Base-by-base conservation (phyloP, 306 rosid species). In the Datisca glomerata region DNA sequence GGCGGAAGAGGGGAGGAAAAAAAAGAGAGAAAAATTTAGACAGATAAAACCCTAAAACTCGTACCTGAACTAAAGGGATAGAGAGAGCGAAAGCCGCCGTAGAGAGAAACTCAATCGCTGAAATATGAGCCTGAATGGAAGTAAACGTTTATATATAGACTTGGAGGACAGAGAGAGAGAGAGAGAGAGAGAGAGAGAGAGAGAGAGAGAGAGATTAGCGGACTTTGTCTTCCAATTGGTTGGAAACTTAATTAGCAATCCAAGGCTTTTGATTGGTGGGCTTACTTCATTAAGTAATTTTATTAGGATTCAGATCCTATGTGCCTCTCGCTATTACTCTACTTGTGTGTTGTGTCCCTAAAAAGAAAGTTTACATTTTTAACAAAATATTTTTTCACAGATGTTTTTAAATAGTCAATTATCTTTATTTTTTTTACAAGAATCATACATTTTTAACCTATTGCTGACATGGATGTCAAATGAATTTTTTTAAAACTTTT, bases 151-250 rank as follows among this genome's bases (percentile, higher is more conserved):
- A 43, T 44, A 15, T 33, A 51, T 2, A n/a, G 4, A 12, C 8
- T 32, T 35, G 57, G 57, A 37, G 24, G 57, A 38, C 14, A 21
- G 10, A 19, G 31, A 42, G 38, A 41, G 45, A 55, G 53, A 10
- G 9, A 34, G 10, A 43, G 22, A 18, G 24, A 1, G 14, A 15
- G 15, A 3, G 45, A 3, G 9, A 21, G 41, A 37, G 25, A n/a
- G 49, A 17, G 15, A 24, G 13, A 7, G 18, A 8, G 33, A 19
- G 23, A n/a, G 10, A 2, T 12, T 7, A 8, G 10, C 6, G 21
- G 19, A 15, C n/a, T 41, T 23, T 21, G 20, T 12, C n/a, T 7
- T 21, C n/a, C 5, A 4, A 17, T 41, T 19, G 45, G 20, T 18
- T 3, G 45, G 14, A 41, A 12, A 1, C 45, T 11, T 41, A 21